Evolutionary conservation across 2,329 filamentous ascomycete species (phyloP), one percentile per base, ranked within the genome.

Genomic region (Hymenoscyphus albidus): DNA sequence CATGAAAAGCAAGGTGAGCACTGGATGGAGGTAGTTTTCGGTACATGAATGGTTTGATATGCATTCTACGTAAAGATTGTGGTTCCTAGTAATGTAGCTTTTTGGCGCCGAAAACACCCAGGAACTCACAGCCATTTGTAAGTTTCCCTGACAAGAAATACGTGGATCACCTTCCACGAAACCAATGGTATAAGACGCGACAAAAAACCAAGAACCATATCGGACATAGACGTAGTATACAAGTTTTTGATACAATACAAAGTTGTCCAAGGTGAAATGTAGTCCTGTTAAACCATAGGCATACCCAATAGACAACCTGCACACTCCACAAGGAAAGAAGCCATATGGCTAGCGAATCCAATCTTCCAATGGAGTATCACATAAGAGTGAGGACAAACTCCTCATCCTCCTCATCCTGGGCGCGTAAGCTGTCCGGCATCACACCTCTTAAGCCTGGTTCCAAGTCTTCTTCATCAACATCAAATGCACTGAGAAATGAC

Each of bases 401-500:
- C 18, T 85, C 83, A 35, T 75, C 74, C 3, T 83, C 78, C 3
- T 81, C 80, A 14, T 73, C 71, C 40, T 64, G 67, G 31, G 61
- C 78, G 73, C 64, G 73, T 71, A 71, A 59, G 74, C 68, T 71
- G 22, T 75, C 69, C 13, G 71, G 71, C 42, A 75, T 62, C 2
- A 58, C 64, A 18, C 72, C 72, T 54, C 70, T 65, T 18, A 75
- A 63, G 5, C 69, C 70, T 5, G 68, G 67, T 57, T 73, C 72
- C 48, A 70, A 59, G n/a, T 81, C 78, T 6, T 82, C 80, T 3
- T 80, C 80, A 27, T 80, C 78, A 3, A 75, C 74, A 31, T 86
- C 81, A 70, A 88, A 88, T 27, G 88, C 85, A 14, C 81, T 82
- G 56, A 86, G 75, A 70, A 88, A 87, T 2, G 81, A 79, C 0